Conservation (phyloP, 2,329 filamentous ascomycete species). For the Monilinia vaccinii-corymbosi region DNA sequence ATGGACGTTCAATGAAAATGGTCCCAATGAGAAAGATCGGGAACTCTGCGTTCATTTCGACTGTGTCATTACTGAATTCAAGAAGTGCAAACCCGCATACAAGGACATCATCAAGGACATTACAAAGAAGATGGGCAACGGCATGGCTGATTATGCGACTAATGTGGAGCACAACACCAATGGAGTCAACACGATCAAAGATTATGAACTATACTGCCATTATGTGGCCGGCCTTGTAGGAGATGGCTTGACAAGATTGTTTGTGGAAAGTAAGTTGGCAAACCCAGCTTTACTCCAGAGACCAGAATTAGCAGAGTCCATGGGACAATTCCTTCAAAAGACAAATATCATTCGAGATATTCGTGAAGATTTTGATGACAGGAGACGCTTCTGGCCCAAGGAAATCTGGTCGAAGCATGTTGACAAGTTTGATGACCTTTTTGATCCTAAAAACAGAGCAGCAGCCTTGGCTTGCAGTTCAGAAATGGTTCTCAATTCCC, state of each 20-base stretch:
- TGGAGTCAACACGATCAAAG: slow-evolving; percentile 71
- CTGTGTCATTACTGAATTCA: slow-evolving; percentile 75
- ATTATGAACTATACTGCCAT: slow-evolving; percentile 96
- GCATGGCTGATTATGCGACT: slow-evolving; percentile 91
- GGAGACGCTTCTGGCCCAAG: slow-evolving; percentile 85
- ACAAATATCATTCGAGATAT: slow-evolving; percentile 98
- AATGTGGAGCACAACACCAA: slow-evolving; percentile 74
- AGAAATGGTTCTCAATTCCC: slow-evolving; percentile 86
- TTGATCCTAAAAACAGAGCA: slow-evolving; percentile 68
- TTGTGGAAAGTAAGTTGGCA: slow-evolving; percentile 77
- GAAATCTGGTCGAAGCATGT: slow-evolving; percentile 98
- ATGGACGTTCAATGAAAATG: slow-evolving; percentile 83
- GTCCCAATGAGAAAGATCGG: slow-evolving; percentile 86
- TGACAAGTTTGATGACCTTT: slow-evolving; percentile 79
- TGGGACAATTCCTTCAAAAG: slow-evolving; percentile 97
- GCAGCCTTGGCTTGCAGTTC: slow-evolving; percentile 78
- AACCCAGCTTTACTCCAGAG: slow-evolving; percentile 76
- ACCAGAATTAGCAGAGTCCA: slow-evolving; percentile 78
- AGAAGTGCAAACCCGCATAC: slow-evolving; percentile 79
- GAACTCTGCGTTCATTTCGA: slow-evolving; percentile 90
- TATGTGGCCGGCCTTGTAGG: slow-evolving; percentile 98
- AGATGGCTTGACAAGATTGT: slow-evolving; percentile 82
- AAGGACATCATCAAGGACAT: slow-evolving; percentile 85
- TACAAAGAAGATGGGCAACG: slow-evolving; percentile 89
- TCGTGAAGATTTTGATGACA: slow-evolving; percentile 79